Evolutionary conservation across 2,329 filamentous ascomycete genomes (phyloP), one percentile per base, ranked within the genome.

Genomic region (Claviceps fusiformis): DNA sequence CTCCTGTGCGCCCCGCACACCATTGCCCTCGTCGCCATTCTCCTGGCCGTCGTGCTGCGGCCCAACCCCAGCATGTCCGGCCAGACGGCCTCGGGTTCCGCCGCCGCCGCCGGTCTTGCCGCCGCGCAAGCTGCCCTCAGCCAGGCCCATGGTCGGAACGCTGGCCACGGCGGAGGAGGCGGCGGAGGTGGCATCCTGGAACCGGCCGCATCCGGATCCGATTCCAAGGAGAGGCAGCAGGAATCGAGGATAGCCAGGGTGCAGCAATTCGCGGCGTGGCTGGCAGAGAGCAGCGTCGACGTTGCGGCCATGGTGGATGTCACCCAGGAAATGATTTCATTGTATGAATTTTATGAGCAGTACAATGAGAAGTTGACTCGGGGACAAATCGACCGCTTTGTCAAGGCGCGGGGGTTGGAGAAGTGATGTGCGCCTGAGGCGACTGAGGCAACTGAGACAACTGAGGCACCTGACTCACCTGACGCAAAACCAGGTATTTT

Each of bases 301-400:
- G 86, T 95, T 63, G 82, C 88, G 60, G 86, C 83, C 37, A 85
- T 95, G 68, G 86, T 95, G 52, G 89, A 95, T 69, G 89, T 87
- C 64, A 92, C 88, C 0, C 91, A 96, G 70, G 91, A 95, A 71
- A 79, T 95, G 59, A 88, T 96, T 54, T 91, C 88, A 3, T 80
- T 95, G 59, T 95, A 95, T 66, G 88, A 95, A 64, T 80, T 73
- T 57, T 74, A 80, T 52, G 80, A 82, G 63, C 74, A 79, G 61
- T 82, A 81, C 60, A 80, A 81, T 59, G 80, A 82, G 54, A 82
- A 82, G 62, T 69, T 76, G 44, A 79, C 77, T 2, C 68, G 76
- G 52, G 80, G 82, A 63, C 77, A 81, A 62, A 75, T 83, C 54
- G 78, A 76, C 56, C 71, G 79, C 11, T 82, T 81, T 58, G 72